These are phyloP conservation scores for Saccharomyces uvarum DNA, from an alignment of 1,139 yeast species.

Conservation along the genomic window DNA sequence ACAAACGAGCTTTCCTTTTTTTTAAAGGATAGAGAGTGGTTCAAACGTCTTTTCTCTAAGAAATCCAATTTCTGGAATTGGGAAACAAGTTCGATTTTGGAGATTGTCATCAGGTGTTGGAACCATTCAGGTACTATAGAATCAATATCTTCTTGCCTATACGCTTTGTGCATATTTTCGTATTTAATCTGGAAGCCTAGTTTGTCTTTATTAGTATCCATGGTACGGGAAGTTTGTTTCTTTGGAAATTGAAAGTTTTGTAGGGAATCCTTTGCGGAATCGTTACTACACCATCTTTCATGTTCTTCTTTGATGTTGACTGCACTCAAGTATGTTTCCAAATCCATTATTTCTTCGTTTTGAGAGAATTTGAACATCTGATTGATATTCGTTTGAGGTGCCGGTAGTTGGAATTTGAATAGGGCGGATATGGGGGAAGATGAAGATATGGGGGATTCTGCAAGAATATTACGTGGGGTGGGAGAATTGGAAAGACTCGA, in stretches of 20 bases:
- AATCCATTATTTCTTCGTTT: constrained; percentile 37
- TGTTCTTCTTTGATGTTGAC: constrained; percentile 26
- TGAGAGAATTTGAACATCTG: constrained; percentile 38
- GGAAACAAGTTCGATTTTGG: constrained; percentile 29
- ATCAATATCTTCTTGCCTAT: constrained; percentile 14
- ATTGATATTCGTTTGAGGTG: constrained; percentile 14
- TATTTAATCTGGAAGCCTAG: constrained; percentile 24
- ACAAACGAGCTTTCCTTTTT: background rate
- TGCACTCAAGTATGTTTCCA: constrained; percentile 30
- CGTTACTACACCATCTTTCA: constrained; percentile 21
- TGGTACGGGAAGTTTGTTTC: constrained; percentile 3
- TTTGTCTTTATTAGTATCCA: constrained; percentile 14
- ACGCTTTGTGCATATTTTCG: constrained; percentile 12
- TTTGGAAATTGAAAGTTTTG: constrained; percentile 22
- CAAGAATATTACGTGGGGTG: constrained; percentile 6
- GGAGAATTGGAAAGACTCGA: constrained; percentile 6
- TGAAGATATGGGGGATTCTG: constrained; percentile 26
- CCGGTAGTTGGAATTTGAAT: constrained; percentile 34
- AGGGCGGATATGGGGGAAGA: constrained; percentile 33
- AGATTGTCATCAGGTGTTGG: constrained; percentile 26
- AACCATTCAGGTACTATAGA: constrained; percentile 37
- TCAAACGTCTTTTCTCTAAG: constrained; percentile 36
- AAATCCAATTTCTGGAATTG: constrained; percentile 37
- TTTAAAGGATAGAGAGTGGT: constrained; percentile 18
- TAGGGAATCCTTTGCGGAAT: constrained; percentile 9